Base-by-base conservation (phyloP, 768 basidiomycete species). In the Kondoa subrosea region DNA sequence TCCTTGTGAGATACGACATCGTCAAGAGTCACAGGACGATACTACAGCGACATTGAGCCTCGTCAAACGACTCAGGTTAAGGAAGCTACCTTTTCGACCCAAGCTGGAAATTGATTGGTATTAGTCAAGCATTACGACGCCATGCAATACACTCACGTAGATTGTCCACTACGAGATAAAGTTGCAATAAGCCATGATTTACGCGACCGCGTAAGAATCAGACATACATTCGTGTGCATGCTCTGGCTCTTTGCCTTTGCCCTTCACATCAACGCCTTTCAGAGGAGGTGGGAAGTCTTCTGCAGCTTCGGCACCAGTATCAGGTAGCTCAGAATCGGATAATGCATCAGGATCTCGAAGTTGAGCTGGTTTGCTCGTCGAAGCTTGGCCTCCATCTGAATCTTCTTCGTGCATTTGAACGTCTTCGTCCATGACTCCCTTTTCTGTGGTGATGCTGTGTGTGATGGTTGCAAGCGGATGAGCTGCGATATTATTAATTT, bases 1-100 rank as follows among this genome's bases (percentile, higher is more conserved):
- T 95, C 91, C 71, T 88, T 86, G 75, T 99, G 95, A 0, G 93
- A 93, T 4, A 99, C 95, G 26, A 99, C 90, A 73, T 97, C 95
- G 73, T 87, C 85, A 67, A 99, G 78, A 1, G 87, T 86, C 8
- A 86, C 87, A 15, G 95, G 95, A 66, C 95, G 80, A 78, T 96
- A 97, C 78, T 97, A 32, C 21, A 32, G 15, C 3, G n/a, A 32
- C n/a, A 17, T 16, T n/a, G 8, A 17, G 34, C 33, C 12, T 12
- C 61, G 34, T 16, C 61, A 63, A 12, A 29, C 33, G 3, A 16
- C 61, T 32, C 8, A 30, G 29, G 33, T 27, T 27, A n/a, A 32
- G 26, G 33, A 27, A 21, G 29, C 21, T 32, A 31, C 27, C 61
- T 63, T 63, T 32, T 63, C 61, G 3, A 63, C 61, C 61, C 61